Conservation (phyloP, 139 green algal genomes). For the Astrephomene gubernaculifera region DNA sequence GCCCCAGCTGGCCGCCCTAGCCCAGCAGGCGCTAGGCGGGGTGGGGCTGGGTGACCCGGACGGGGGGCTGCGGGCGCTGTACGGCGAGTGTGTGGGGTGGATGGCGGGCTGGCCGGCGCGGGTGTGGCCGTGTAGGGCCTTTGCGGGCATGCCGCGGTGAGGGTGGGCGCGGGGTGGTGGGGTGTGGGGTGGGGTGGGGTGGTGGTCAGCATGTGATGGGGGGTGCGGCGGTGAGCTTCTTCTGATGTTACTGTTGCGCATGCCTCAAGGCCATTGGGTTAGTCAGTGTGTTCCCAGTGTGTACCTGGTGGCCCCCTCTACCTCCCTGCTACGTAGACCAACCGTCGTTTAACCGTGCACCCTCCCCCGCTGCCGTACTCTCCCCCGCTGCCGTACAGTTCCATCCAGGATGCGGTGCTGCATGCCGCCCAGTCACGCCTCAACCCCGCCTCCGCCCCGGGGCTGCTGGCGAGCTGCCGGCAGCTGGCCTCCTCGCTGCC, state of each 20-base stretch:
- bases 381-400: background rate
- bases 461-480: constrained; percentile 4
- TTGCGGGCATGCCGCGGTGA: constrained; percentile 7
- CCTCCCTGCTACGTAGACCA: no score
- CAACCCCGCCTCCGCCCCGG: background rate
- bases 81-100: constrained; percentile 18
- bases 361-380: no score
- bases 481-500: constrained; percentile 1
- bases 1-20: constrained; percentile 5
- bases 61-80: constrained; percentile 9
- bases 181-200: background rate
- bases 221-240: no score
- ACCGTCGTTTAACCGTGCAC: no score
- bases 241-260: no score
- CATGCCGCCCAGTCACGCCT: background rate
- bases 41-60: constrained; percentile 20
- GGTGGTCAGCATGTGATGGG: no score
- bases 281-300: no score
- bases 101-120: constrained; percentile 30
- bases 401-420: constrained; percentile 21
- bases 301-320: no score
- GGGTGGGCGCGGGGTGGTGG: background rate
- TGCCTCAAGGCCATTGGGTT: no score
- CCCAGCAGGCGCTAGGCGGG: background rate
- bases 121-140: constrained; percentile 13